Percentiles rank a stretch among this genome's conserved stretches.
Conservation (phyloP, 1,284 basidiomycete species). For the Ustilago sp. region DNA sequence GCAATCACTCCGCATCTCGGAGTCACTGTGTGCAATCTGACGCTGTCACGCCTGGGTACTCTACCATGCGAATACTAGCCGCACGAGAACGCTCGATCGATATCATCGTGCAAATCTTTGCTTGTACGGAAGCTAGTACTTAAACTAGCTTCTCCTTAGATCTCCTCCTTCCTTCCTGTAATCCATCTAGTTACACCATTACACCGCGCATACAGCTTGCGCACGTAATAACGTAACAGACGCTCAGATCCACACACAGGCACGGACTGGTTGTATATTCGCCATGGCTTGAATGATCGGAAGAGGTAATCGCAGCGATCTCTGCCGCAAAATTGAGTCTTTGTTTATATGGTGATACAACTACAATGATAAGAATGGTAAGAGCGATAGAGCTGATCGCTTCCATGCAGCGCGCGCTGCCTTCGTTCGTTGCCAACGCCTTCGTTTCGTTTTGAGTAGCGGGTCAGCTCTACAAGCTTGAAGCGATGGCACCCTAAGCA, state of each 20-base stretch:
- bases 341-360: neutral
- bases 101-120: no score
- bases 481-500: slow-evolving; percentile 25
- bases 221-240: no score
- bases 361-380: neutral
- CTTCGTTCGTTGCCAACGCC: neutral
- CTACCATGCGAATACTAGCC: no score
- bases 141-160: no score
- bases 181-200: no score
- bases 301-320: neutral
- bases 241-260: neutral
- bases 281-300: neutral
- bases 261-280: neutral
- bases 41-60: neutral
- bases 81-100: no score
- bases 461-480: neutral
- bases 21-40: no score
- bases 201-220: no score
- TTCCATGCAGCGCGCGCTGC: neutral
- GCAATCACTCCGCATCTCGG: no score
- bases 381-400: neutral
- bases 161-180: no score
- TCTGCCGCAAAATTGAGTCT: neutral
- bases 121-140: no score
- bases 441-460: neutral